Evolutionary conservation across 2,329 filamentous ascomycete genomes (phyloP).

Genomic region (Colletotrichum lentis): DNA sequence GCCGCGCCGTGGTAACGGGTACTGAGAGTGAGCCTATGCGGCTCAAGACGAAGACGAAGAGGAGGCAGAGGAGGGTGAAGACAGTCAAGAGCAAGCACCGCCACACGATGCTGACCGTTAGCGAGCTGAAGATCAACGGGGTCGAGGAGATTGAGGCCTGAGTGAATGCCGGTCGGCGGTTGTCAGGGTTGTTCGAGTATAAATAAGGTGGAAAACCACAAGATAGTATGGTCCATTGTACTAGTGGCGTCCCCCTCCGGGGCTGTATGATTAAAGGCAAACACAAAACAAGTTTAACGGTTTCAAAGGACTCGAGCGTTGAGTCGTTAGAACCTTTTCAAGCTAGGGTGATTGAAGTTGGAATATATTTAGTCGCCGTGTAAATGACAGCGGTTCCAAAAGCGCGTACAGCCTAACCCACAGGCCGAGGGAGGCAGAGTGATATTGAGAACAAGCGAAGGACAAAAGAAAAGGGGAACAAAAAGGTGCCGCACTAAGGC

Average conservation of each 20-base stretch:
- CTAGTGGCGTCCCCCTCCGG: constrained; percentile 11
- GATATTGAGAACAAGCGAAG: constrained; percentile 29
- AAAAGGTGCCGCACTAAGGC: constrained; percentile 18
- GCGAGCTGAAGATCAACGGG: constrained; percentile 74
- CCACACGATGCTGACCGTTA: constrained; percentile 86
- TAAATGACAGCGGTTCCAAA: constrained; percentile 12
- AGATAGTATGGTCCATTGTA: constrained; percentile 11
- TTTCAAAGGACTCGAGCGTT: background rate
- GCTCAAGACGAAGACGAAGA: constrained; percentile 82
- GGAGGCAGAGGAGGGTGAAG: constrained; percentile 76
- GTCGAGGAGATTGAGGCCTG: constrained; percentile 51
- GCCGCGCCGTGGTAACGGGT: constrained; percentile 83
- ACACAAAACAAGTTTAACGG: constrained; percentile 20
- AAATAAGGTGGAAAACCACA: constrained; percentile 19
- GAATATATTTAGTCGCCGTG: constrained; percentile 14
- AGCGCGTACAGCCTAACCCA: background rate
- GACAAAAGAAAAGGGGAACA: constrained; percentile 1
- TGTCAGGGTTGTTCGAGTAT: constrained; percentile 25
- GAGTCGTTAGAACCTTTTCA: background rate
- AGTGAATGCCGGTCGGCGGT: background rate
- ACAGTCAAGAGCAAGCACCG: constrained; percentile 87
- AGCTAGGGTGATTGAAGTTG: background rate
- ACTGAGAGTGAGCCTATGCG: constrained; percentile 82
- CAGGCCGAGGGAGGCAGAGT: constrained; percentile 2
- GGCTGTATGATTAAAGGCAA: constrained; percentile 35